Base-by-base conservation (phyloP, 2,329 filamentous ascomycete species). In the Paracoccidioides brasiliensis region DNA sequence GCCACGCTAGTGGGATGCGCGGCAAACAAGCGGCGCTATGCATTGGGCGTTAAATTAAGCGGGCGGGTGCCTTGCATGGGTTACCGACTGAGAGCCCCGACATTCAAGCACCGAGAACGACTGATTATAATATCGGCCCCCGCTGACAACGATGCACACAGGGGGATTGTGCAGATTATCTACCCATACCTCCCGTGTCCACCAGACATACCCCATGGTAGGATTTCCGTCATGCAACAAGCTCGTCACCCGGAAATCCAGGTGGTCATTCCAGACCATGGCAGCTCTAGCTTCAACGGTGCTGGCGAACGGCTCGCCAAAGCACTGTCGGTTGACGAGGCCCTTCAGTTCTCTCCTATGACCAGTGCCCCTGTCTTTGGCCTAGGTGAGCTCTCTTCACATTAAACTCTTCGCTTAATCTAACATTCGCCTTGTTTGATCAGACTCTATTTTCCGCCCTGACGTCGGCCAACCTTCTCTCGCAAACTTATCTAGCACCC, bases 331-430 rank as follows among this genome's bases (percentile, higher is more conserved):
- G 73, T 76, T 50, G 72, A 75, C 58, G 71, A 75, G 62, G 75
- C 75, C 6, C 64, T 77, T 50, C 71, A 74, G 58, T 77, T 71
- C 62, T 76, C 74, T 43, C 74, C 75, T 33, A 74, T 77, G 69
- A 75, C 73, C n/a, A 76, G 72, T 52, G 69, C 74, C 48, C 73
- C 73, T 22, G 65, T 74, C 40, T 75, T 75, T 63, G 71, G 73
- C 55, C 64, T 75, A 57, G 69, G 73, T 76, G 67, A 61, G 41
- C 12, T 32, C 46, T 41, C 41, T 40, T 55, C n/a, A 37, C n/a
- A 42, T 35, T 52, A 1, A 5, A n/a, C n/a, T 46, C 22, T 46
- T 41, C 7, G 30, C 30, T 59, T 30, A 5, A 32, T 56, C 14
- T 12, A n/a, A 7, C 33, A 38, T 33, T 49, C 3, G 37, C 33